Evolutionary conservation across 2,329 filamentous ascomycete genomes (phyloP), one percentile per base, ranked within the genome.

Genomic region (Cladosporium sp.): DNA sequence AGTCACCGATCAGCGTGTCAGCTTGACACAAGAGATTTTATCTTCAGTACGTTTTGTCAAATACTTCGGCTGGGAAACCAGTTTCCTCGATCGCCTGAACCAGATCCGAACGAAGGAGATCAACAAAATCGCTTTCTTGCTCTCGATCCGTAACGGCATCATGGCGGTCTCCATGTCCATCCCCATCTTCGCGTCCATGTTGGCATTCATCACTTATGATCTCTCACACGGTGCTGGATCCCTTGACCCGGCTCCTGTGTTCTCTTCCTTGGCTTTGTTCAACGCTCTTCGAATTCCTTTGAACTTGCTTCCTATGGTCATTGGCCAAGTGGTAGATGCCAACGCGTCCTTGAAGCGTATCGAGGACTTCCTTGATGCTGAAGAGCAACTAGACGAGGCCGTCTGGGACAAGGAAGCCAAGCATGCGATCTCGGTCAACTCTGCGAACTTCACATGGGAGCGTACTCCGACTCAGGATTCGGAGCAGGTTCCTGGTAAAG

Each of bases 31-130:
- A 70, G 93, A 97, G 70, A 96, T 97, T 52, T 69, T 97, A 13
- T 88, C 91, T 64, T 90, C 91, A 0, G 92, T 97, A 22, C 84
- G 92, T 24, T 97, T 97, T 68, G 93, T 97, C 74, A 97, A 97
- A 72, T 97, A 85, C 72, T 97, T 97, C 70, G 92, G 91, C 7
- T 97, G 93, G 93, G 93, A 97, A 71, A 87, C 83, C 58, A 88
- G 90, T 34, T 97, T 97, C 68, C 77, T 97, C 12, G 80, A 85
- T 51, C 85, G 91, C 13, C 80, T 97, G 15, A 83, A 84, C 50
- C 81, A 85, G 22, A 88, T 96, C 60, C 84, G 93, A 58, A 80
- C 79, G 53, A 82, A 81, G 60, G 93, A 97, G 72, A 91, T 97
- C 60, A 77, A 80, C 57, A 84, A 88, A n/a, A 91, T 97, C 58